Evolutionary conservation across 2,329 filamentous ascomycete species (phyloP), one percentile per base, ranked within the genome.

Genomic region (Xylaria sp.): DNA sequence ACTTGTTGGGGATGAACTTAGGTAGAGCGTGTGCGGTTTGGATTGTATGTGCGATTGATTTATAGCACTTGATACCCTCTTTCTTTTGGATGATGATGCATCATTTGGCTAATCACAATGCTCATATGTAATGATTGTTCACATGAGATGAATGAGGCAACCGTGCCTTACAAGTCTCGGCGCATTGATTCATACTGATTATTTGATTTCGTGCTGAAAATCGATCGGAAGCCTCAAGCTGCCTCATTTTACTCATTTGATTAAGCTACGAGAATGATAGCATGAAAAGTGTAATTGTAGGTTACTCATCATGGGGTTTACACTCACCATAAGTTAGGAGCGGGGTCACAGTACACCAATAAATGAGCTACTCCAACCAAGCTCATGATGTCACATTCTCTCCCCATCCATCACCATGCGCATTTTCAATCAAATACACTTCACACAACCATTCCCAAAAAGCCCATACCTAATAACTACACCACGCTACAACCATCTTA

Each of bases 321-420:
- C 15, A 46, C 41, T n/a, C 41, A 18, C 41, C 15, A 46, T 13
- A 3, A n/a, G 4, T 1, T 23, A 25, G 46, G 12, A 52, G 61
- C 61, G 61, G 62, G 54, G 46, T 43, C 18, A 57, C 18, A 57
- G 5, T 18, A 43, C 39, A 18, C 39, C 39, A 41, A 41, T 41
- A 41, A 9, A 9, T 12, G 28, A 28, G 28, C 28, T 28, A 58
- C 46, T 39, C 41, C 61, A 57, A 64, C 10, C 13, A 33, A n/a
- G 55, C 43, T 54, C 25, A 62, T 66, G 67, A 69, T 66, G 58
- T 66, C 67, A 69, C 56, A 18, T 4, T n/a, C 41, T 18, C 41
- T 18, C 33, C 23, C 25, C 36, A 20, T 36, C 13, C 60, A 39
- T 10, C 33, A 36, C 33, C 33, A 36, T 10, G 33, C 33, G 13